phyloP scores from a whole-genome alignment of 441 rosid genomes.

The California macrophylla region DNA sequence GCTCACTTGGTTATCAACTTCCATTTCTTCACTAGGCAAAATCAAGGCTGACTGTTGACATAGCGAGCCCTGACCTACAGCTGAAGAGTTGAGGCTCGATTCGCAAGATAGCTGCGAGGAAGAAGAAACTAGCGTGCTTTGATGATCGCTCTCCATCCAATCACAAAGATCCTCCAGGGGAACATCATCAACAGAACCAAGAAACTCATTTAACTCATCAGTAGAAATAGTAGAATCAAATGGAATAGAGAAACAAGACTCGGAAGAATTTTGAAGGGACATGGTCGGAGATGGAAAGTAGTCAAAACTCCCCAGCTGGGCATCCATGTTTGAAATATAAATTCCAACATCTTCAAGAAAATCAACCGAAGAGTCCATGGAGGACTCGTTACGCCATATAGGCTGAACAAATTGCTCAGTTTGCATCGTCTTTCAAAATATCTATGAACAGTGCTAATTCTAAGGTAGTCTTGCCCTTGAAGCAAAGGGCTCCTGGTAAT shows the following conservation, averaged over 20 bases:
- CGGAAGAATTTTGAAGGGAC: conserved; percentile 14
- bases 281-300: conserved; percentile 16
- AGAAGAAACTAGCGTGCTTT: not conserved
- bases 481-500: not conserved
- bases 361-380: not conserved
- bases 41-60: conserved; percentile 9
- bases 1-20: conserved; percentile 20
- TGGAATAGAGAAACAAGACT: conserved; percentile 12
- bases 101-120: conserved; percentile 5
- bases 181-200: conserved; percentile 2
- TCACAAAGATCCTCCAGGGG: conserved; percentile 11
- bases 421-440: conserved; percentile 9
- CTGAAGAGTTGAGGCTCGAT: conserved; percentile 12
- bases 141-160: conserved; percentile 9
- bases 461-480: not conserved
- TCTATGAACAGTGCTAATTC: not conserved
- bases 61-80: conserved; percentile 1
- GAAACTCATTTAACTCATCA: not conserved
- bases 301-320: conserved; percentile 14
- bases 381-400: conserved; percentile 13
- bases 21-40: conserved; percentile 23
- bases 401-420: conserved; percentile 11
- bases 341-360: conserved; percentile 17
- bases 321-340: conserved; percentile 10
- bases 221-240: conserved; percentile 2